Evolutionary conservation across 2,329 filamentous ascomycete genomes (phyloP), one percentile per base, ranked within the genome.

Genomic region (Eutypa lata): DNA sequence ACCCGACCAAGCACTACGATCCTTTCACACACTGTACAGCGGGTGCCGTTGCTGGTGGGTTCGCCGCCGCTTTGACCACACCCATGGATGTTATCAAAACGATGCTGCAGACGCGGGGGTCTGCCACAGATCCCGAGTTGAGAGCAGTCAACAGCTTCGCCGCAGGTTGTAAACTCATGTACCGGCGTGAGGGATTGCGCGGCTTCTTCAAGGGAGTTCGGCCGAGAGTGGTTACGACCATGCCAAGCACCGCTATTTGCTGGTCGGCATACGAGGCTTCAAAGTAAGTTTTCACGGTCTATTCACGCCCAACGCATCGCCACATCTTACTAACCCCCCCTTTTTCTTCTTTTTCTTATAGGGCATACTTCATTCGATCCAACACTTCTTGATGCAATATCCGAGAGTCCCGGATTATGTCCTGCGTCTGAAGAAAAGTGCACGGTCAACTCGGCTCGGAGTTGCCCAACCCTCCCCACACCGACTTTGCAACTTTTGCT

Each of bases 191-290:
- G 68, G 94, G 94, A 35, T 80, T 89, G 65, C 79, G 77, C 52
- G 94, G 94, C 3, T 99, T 97, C 74, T 92, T 97, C 76, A 92
- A 95, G 68, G 94, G 94, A 43, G 83, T 97, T 68, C 87, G 89
- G 63, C 94, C 94, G 46, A 82, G 94, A 65, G 88, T 99, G 47
- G 86, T 99, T 57, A 97, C 92, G 11, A 96, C 94, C 1, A 97
- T 97, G 89, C 94, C 94, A 19, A 97, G 92, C 75, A 99, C 94
- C 33, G 94, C 94, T n/a, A 99, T 99, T 67, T 99, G 94, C 80
- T 99, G 94, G 94, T 94, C 84, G 38, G 83, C 83, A 28, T 87
- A 87, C 62, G 84, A 87, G 65, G 84, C 84, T 57, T 87, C 82
- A 62, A 87, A 87, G 84, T 86, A 72, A 65, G 82, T 74, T 21